Base-by-base conservation (phyloP, 2,329 filamentous ascomycete genomes). In the Cytospora paraplurivora region DNA sequence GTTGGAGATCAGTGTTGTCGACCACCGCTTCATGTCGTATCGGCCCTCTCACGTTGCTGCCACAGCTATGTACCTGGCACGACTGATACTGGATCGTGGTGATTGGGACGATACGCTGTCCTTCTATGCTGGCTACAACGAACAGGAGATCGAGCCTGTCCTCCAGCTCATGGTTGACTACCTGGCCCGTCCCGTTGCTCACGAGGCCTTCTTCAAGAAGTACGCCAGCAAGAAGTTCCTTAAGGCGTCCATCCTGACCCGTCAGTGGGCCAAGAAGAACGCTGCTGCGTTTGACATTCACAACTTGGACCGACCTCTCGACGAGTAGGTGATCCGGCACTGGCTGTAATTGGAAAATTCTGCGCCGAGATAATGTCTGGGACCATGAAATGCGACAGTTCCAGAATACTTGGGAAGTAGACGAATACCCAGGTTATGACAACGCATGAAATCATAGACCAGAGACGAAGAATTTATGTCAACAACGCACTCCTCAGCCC, bases 171-270 rank as follows among this genome's bases (percentile, higher is more conserved):
- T 99, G 93, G 88, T 99, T 66, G 93, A 99, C 76, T 99, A 99
- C 75, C 88, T 99, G 47, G 90, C 91, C 64, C 88, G 91, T 13
- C 95, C 94, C 33, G 91, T 97, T 60, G 86, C 89, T 51, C 95
- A 99, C 73, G 94, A 98, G 76, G 96, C 95, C 44, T 97, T 99
- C 83, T 98, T 97, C 85, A 97, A 96, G 86, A 99, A 99, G 79
- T 99, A 99, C 76, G 95, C 95, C 62, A 96, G 92, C 86, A 99
- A 98, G 84, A 97, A 97, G 80, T 99, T 98, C 80, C 81, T 98
- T 72, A 99, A 99, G 82, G 93, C 93, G 71, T 97, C 94, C 33
- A 93, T 98, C 71, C 83, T 96, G 66, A 91, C 93, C 41, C 91
- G 94, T 71, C 87, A 91, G 73, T 99, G 95, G 95, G 92, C 93